phyloP scores from a whole-genome alignment of 768 basidiomycete genomes.

The Strobilomyces echinocephalus region DNA sequence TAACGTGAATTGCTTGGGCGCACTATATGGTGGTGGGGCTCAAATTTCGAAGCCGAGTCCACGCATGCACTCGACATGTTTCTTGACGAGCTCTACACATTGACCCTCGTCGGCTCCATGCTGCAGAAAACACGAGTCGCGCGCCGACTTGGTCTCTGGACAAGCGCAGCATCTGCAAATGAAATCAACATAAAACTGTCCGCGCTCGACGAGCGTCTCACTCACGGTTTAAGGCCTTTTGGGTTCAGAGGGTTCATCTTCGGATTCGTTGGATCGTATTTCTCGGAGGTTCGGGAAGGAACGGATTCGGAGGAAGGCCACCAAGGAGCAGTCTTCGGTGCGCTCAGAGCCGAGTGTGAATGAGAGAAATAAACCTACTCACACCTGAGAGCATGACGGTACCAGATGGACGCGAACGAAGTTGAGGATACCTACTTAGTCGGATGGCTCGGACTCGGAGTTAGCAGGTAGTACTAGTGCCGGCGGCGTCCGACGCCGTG shows the following conservation, averaged over 20 bases:
- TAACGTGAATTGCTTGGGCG: neutral
- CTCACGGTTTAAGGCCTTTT: slow-evolving; percentile 91
- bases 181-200: neutral
- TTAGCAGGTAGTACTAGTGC: no score
- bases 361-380: neutral
- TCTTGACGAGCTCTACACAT: slow-evolving; percentile 75
- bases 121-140: slow-evolving; percentile 92
- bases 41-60: slow-evolving; percentile 83
- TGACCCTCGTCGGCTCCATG: slow-evolving; percentile 62
- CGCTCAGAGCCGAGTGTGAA: neutral
- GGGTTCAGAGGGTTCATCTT: slow-evolving; percentile 89
- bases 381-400: slow-evolving; percentile 44
- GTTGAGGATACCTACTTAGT: no score
- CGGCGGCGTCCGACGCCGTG: no score
- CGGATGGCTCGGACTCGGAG: no score
- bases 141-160: slow-evolving; percentile 84
- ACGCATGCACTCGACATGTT: slow-evolving; percentile 89
- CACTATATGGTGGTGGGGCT: neutral
- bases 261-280: slow-evolving; percentile 70
- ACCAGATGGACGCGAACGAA: neutral
- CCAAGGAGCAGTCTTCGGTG: slow-evolving; percentile 45
- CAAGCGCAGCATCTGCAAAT: slow-evolving; percentile 86
- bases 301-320: slow-evolving; percentile 44
- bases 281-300: slow-evolving; percentile 33
- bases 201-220: slow-evolving; percentile 1